Percentiles rank a stretch among this genome's conserved stretches.
These are phyloP conservation scores for Fraxinus platypoda DNA, from an alignment of 305 asterid genomes.

Conservation along the genomic window DNA sequence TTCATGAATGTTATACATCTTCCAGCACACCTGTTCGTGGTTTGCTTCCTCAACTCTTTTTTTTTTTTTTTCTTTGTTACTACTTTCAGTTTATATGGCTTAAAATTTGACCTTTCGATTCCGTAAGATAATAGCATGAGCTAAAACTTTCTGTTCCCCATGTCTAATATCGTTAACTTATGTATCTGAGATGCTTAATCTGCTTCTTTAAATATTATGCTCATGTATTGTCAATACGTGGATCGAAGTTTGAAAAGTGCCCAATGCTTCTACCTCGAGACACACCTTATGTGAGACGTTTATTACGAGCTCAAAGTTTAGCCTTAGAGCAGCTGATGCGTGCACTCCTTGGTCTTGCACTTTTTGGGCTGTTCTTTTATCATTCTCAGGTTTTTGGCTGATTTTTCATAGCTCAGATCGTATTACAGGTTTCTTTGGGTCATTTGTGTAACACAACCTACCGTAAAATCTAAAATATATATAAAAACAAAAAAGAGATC, in stretches of 20 bases:
- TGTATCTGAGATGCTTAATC: not conserved
- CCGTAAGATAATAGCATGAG: not conserved
- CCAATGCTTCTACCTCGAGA: not conserved
- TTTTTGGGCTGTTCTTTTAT: not conserved
- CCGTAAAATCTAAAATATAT: not conserved
- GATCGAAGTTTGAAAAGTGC: not conserved
- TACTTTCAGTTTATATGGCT: not conserved
- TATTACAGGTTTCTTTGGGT: not conserved
- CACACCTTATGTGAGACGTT: not conserved
- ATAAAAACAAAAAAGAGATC: not conserved
- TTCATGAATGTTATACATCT: not conserved
- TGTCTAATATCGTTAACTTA: not conserved
- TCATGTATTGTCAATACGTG: not conserved
- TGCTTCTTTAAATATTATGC: not conserved
- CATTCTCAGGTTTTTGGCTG: not conserved
- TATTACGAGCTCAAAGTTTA: not conserved
- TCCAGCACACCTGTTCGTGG: not conserved
- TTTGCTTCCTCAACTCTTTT: conserved; percentile 12
- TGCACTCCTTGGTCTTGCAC: not conserved
- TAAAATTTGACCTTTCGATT: not conserved
- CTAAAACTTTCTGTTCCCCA: not conserved
- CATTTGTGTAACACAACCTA: not conserved
- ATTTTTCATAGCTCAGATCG: not conserved
- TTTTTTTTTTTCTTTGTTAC: not conserved
- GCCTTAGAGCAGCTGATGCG: not conserved